Percentiles rank a stretch among this genome's conserved stretches.
Conservation (phyloP, 1,284 basidiomycete species). For the Austroboletus novae-zelandiae region DNA sequence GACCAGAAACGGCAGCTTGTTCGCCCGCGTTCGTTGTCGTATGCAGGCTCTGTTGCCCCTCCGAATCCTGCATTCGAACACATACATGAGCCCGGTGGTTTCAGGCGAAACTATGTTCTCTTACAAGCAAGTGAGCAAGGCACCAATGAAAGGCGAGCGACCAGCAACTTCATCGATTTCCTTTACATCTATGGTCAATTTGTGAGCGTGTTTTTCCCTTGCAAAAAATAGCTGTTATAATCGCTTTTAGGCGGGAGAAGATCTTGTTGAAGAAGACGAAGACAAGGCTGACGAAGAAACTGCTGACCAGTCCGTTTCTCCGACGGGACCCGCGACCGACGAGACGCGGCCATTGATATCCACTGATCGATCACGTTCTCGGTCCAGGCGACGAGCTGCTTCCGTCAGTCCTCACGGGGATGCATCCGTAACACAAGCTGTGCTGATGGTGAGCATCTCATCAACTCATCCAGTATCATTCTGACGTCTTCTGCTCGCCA, state of each 20-base stretch:
- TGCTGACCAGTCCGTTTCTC: conserved; percentile 24
- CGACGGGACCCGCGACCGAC: conserved; percentile 20
- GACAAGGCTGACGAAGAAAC: conserved; percentile 47
- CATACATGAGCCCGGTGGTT: conserved; percentile 92
- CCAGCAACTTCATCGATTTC: conserved; percentile 91
- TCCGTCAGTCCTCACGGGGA: conserved; percentile 70
- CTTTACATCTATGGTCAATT: conserved; percentile 92
- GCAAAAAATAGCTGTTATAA: conserved; percentile 2
- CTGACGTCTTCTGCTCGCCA: conserved; percentile 31
- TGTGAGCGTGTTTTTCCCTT: conserved; percentile 49
- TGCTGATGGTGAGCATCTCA: conserved; percentile 72
- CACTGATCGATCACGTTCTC: conserved; percentile 37
- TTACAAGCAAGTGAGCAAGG: conserved; percentile 69
- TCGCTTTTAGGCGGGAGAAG: conserved; percentile 78
- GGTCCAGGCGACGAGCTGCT: conserved; percentile 53
- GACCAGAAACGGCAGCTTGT: conserved; percentile 60
- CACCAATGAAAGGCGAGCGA: conserved; percentile 59
- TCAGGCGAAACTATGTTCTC: conserved; percentile 83
- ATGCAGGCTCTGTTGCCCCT: conserved; percentile 56
- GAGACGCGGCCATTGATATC: conserved; percentile 46
- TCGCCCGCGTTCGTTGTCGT: conserved; percentile 70
- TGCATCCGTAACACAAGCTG: conserved; percentile 84
- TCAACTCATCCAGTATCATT: conserved; percentile 7
- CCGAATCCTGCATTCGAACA: conserved; percentile 79
- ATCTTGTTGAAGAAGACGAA: conserved; percentile 86